Evolutionary conservation across 805 yeast genomes (phyloP).

Genomic region (Alloascoidea hylecoeti): DNA sequence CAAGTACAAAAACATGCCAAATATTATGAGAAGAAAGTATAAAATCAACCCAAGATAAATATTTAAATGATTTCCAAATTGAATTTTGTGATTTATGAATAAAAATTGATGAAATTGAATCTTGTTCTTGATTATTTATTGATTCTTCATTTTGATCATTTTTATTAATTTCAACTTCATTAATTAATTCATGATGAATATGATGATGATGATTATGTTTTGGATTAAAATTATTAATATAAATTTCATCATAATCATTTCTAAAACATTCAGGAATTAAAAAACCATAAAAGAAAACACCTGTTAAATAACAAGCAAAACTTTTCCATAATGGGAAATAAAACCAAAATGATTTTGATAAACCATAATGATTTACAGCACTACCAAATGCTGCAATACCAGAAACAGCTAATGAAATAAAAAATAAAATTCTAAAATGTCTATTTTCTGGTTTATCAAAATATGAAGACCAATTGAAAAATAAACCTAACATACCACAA

Average conservation of each 20-base stretch:
- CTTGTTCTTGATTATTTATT: background rate
- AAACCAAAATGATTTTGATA: conserved; percentile 32
- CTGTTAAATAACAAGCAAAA: conserved; percentile 60
- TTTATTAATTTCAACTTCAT: conserved; percentile 25
- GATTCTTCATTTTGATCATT: conserved; percentile 10
- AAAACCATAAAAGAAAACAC: conserved; percentile 80
- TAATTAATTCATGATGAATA: conserved; percentile 14
- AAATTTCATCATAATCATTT: conserved; percentile 40
- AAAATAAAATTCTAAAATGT: conserved; percentile 66
- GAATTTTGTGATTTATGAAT: conserved; percentile 5
- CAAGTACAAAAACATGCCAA: conserved; percentile 87
- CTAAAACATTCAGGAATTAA: conserved; percentile 85
- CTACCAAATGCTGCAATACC: conserved; percentile 58
- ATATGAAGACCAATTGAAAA: conserved; percentile 82
- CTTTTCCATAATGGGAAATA: conserved; percentile 62
- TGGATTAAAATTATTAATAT: too few relatives aligned
- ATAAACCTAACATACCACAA: conserved; percentile 61
- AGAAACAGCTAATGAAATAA: conserved; percentile 59
- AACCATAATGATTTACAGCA: conserved; percentile 40
- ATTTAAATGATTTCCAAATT: conserved; percentile 21
- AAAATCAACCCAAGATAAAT: conserved; percentile 75
- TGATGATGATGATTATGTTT: background rate
- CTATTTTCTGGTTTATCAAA: conserved; percentile 84
- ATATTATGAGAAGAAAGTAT: conserved; percentile 69
- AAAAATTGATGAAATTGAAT: background rate